Conservation (phyloP, 805 yeast genomes). For the Metschnikowia borealis region DNA sequence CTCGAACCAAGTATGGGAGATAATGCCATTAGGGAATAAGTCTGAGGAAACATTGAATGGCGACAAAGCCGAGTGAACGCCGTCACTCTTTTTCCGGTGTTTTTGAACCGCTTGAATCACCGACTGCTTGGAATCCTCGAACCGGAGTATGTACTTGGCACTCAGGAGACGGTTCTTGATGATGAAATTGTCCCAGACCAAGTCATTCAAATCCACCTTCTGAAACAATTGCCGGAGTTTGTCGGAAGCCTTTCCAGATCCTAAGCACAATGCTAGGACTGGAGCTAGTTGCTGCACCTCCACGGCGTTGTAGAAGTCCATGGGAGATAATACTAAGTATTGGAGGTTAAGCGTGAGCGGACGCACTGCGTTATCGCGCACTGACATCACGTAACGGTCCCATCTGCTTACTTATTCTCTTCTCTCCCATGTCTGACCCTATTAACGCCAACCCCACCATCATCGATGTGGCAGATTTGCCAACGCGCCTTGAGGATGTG, state of each 20-base stretch:
- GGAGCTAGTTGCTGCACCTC: conserved; percentile 37
- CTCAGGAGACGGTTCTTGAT: conserved; percentile 34
- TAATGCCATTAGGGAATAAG: conserved; percentile 25
- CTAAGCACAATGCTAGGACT: conserved; percentile 18
- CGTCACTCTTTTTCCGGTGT: conserved; percentile 6
- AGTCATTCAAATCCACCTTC: conserved; percentile 18
- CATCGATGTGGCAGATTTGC: conserved; percentile 69
- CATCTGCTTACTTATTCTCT: background rate
- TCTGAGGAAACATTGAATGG: conserved; percentile 34
- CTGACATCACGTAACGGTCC: background rate
- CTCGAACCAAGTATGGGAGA: conserved; percentile 32
- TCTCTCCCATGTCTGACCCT: conserved; percentile 60
- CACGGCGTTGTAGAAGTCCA: conserved; percentile 31
- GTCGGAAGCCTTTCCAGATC: conserved; percentile 8
- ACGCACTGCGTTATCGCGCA: conserved; percentile 2
- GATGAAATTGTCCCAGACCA: conserved; percentile 37
- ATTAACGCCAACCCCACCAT: conserved; percentile 91
- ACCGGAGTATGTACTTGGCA: conserved; percentile 27
- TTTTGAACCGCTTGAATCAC: conserved; percentile 2
- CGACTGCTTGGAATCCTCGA: conserved; percentile 5
- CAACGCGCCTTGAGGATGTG: conserved; percentile 49
- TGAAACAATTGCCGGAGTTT: conserved; percentile 7
- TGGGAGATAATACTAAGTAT: conserved; percentile 7
- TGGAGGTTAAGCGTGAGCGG: background rate
- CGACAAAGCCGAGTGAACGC: conserved; percentile 29